Base-by-base conservation (phyloP, 2,329 filamentous ascomycete genomes). In the Fusarium austroafricanum region DNA sequence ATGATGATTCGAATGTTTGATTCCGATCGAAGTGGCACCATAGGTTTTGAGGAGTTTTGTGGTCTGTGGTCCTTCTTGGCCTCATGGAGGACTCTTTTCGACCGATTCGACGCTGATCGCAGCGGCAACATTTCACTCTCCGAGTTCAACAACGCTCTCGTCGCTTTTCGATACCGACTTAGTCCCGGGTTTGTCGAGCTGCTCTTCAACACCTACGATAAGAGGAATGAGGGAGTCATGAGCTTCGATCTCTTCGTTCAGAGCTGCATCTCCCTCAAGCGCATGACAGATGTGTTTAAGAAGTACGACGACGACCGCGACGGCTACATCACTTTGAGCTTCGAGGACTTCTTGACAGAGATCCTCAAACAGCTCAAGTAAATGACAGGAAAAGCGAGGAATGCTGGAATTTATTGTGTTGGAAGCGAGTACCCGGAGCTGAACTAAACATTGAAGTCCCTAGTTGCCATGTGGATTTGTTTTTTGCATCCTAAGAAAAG, bases 1-100 rank as follows among this genome's bases (percentile, higher is more conserved):
- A 97, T 98, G 93, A 97, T 99, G 94, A 97, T 99, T 71, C 92
- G 94, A 76, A 98, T 99, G 96, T 99, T 99, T 81, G 95, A 98
- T 81, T 92, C 91, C 60, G 92, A 97, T 80, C 91, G 92, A 72
- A 92, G 88, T 65, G 94, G 94, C 51, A 92, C 91, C 15, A 96
- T 99, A 78, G 94, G 92, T 64, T 98, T 97, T 79, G 90, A 96
- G 69, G 96, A 98, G 80, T 99, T 99, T 79, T 96, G 94, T 77
- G 95, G 93, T 18, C 85, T 99, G 21, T 99, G 96, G 96, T 93
- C 92, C 18, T 99, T 98, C 81, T 86, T 99, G 38, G 93, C 93
- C 35, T 93, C 94, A 18, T 99, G 96, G 96, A 89, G 96, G 71
- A 90, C 89, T 40, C 89, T 99, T 14, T 99, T 99, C 77, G 95